Percentiles rank a stretch among this genome's conserved stretches.
phyloP scores from a whole-genome alignment of 495 filamentous ascomycete species.

The Bathelium albidoporum region DNA sequence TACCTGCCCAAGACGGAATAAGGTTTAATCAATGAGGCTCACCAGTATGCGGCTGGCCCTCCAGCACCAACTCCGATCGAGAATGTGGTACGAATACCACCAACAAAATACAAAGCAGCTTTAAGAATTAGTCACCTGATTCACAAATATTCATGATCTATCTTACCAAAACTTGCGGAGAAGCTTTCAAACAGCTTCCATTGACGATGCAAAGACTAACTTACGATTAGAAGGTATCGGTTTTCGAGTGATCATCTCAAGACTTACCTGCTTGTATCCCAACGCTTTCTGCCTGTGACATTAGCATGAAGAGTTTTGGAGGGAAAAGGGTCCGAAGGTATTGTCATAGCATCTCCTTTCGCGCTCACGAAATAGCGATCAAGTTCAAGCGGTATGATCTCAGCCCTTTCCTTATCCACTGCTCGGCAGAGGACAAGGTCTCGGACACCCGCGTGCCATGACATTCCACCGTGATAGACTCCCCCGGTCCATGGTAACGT shows the following conservation, averaged over 20 bases:
- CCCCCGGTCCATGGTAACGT: not conserved
- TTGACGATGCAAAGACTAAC: slow-evolving; percentile 22
- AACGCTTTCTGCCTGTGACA: slow-evolving; percentile 15
- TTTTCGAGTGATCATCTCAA: not conserved
- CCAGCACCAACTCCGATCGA: slow-evolving; percentile 48
- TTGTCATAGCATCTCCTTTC: slow-evolving; percentile 28
- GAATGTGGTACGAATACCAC: slow-evolving; percentile 46
- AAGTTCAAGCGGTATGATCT: slow-evolving; percentile 30
- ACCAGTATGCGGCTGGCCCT: slow-evolving; percentile 47
- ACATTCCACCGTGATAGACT: slow-evolving; percentile 10
- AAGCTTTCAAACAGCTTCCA: slow-evolving; percentile 44
- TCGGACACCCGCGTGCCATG: slow-evolving; percentile 28
- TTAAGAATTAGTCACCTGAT: slow-evolving; percentile 1
- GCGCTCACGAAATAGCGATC: slow-evolving; percentile 25
- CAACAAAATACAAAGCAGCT: slow-evolving; percentile 49
- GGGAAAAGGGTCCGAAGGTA: slow-evolving; percentile 15
- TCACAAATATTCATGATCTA: not conserved
- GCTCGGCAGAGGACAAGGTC: slow-evolving; percentile 7
- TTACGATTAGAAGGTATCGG: not conserved
- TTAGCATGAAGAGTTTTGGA: slow-evolving; percentile 8
- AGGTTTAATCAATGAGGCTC: not conserved
- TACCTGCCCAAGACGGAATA: not conserved
- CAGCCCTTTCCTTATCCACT: slow-evolving; percentile 17
- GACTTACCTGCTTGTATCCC: slow-evolving; percentile 25
- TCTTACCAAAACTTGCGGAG: slow-evolving; percentile 44